phyloP scores from a whole-genome alignment of 805 yeast species.

The Ogataea sp. region DNA sequence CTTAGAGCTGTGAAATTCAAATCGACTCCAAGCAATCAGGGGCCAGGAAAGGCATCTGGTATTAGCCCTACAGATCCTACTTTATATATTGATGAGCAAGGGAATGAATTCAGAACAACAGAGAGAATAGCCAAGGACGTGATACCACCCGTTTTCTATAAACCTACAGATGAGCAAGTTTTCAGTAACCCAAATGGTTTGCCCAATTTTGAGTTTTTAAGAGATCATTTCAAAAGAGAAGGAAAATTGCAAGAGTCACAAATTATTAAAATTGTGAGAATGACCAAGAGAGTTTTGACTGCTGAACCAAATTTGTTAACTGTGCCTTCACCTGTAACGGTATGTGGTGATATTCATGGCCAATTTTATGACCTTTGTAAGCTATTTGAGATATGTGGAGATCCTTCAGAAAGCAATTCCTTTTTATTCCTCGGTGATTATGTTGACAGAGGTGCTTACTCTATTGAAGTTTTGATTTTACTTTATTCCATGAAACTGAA shows the following conservation, averaged over 20 bases:
- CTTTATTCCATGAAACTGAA: constrained; percentile 73
- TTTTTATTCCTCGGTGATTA: constrained; percentile 89
- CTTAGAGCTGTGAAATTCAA: constrained; percentile 13
- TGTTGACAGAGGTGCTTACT: constrained; percentile 89
- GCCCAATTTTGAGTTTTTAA: constrained; percentile 67
- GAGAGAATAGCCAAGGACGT: constrained; percentile 53
- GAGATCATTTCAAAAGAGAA: constrained; percentile 67
- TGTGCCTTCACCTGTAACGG: constrained; percentile 89
- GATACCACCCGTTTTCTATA: constrained; percentile 53
- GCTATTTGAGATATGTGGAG: constrained; percentile 89
- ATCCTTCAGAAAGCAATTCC: constrained; percentile 58
- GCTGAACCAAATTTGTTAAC: constrained; percentile 72
- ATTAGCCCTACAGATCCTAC: too few relatives aligned
- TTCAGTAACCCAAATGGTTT: constrained; percentile 50
- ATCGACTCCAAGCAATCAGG: background rate
- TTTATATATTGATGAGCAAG: constrained; percentile 47
- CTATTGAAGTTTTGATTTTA: constrained; percentile 73
- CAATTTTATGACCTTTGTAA: constrained; percentile 87
- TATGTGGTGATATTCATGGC: constrained; percentile 97
- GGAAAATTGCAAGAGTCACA: constrained; percentile 73
- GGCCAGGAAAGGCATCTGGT: background rate
- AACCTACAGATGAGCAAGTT: constrained; percentile 63
- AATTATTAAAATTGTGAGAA: constrained; percentile 53
- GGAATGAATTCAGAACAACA: constrained; percentile 43
- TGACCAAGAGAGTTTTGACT: constrained; percentile 55